Base-by-base conservation (phyloP, 208 protist genomes). In the Trypanosomatidae sp. region DNA sequence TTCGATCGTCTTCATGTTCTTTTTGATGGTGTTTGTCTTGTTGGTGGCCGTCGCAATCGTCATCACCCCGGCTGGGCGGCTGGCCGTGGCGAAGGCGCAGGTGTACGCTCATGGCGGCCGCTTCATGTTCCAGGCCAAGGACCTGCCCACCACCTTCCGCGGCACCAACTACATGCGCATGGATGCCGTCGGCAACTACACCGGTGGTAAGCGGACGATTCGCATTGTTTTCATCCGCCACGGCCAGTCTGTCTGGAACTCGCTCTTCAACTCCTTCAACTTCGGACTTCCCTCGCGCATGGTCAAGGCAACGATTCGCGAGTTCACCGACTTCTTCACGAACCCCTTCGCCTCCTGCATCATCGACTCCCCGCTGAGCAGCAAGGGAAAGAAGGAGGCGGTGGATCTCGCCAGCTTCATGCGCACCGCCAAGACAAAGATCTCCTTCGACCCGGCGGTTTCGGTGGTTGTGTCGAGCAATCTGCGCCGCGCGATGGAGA, bases 211-310 rank as follows among this genome's bases (percentile, higher is more conserved):
- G 62, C 90, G 91, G 33, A 83, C 74, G 3, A 87, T 97, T 59
- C 85, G 90, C 19, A 62, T 98, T 10, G 86, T 97, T n/a, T 97
- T 98, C 64, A 83, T 98, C 67, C 90, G 95, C 15, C 95, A 98
- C 76, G 95, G 95, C 6, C 93, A 98, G 82, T 97, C 91, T 0
- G 88, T 95, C 19, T 98, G 95, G 93, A 98, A 98, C 81, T 93
- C 91, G 9, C 75, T 97, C 49, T 96, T 96, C 82, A 97, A 96
- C 82, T 82, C 81, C 17, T 86, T 85, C 67, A 86, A 83, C 41
- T 8, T 81, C 0, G 77, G 72, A 2, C 90, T 91, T 74, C 89
- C 91, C 9, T 28, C 85, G 47, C 90, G 93, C 52, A 66, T 90
- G 44, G 66, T 91, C 33, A 82, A 87, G 65, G 81, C 87, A 25